Conservation (phyloP, 352 stramenopile species). For the Phytopythium cucurbitacearum region DNA sequence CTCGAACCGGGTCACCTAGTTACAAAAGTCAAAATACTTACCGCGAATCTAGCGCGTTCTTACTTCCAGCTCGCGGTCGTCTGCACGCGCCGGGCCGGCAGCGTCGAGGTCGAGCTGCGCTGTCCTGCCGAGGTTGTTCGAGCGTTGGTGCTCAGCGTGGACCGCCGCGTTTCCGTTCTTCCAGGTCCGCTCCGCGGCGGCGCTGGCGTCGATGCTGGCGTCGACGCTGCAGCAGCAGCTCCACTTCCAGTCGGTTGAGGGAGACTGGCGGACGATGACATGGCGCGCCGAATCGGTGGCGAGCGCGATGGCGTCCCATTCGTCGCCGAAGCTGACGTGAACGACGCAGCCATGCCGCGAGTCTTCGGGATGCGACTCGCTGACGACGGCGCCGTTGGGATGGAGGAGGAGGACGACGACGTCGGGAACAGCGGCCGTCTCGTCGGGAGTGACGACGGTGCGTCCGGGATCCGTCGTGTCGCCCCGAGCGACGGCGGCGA, state of each 20-base stretch:
- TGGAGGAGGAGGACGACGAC: slow-evolving; percentile 3
- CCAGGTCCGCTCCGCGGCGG: slow-evolving; percentile 6
- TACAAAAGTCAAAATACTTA: no score
- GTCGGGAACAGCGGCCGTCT: slow-evolving; percentile 3
- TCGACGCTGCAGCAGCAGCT: background rate
- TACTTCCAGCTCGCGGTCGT: slow-evolving; percentile 24
- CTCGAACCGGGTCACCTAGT: no score
- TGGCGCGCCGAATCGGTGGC: slow-evolving; percentile 12
- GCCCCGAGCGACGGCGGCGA: slow-evolving; percentile 15
- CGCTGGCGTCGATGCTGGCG: slow-evolving; percentile 5
- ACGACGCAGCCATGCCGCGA: slow-evolving; percentile 8
- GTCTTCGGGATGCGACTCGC: slow-evolving; percentile 8
- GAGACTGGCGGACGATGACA: slow-evolving; percentile 5
- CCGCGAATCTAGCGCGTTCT: slow-evolving; percentile 1
- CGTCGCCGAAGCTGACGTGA: slow-evolving; percentile 6
- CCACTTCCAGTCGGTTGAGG: background rate
- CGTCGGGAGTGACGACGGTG: slow-evolving; percentile 10
- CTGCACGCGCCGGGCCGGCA: slow-evolving; percentile 9
- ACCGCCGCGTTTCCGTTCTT: slow-evolving; percentile 11
- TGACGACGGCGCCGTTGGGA: slow-evolving; percentile 1
- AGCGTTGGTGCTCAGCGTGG: slow-evolving; percentile 13
- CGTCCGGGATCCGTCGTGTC: slow-evolving; percentile 9
- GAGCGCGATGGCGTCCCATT: slow-evolving; percentile 17
- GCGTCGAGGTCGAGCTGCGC: slow-evolving; percentile 5
- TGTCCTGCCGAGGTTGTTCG: slow-evolving; percentile 10